A percentile compares a stretch with the other conserved stretches of the same genome.
phyloP scores from a whole-genome alignment of 2,329 filamentous ascomycete genomes.

The Nigrospora sphaerica region DNA sequence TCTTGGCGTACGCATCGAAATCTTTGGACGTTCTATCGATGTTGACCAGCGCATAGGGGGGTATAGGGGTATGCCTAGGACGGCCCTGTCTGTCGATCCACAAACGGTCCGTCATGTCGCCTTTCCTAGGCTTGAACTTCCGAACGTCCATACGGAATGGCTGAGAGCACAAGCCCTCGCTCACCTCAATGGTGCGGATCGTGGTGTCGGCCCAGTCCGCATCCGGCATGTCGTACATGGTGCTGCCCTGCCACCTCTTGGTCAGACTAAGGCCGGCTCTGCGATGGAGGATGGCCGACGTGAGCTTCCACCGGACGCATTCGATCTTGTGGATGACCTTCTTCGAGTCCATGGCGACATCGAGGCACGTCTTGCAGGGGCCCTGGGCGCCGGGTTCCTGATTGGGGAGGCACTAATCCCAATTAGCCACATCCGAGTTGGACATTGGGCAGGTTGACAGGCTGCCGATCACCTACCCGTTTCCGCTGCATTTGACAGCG shows the following conservation, averaged over 20 bases:
- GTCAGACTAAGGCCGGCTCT: conserved; percentile 36
- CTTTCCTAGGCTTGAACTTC: conserved; percentile 27
- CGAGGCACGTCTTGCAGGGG: conserved; percentile 31
- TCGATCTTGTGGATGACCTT: conserved; percentile 39
- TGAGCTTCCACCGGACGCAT: conserved; percentile 37
- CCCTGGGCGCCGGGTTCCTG: conserved; percentile 20
- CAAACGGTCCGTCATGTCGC: conserved; percentile 30
- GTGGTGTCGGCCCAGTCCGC: conserved; percentile 20
- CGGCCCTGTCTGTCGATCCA: conserved; percentile 26
- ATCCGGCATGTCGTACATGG: conserved; percentile 30
- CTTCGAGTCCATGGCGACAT: conserved; percentile 29
- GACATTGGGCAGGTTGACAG: background rate
- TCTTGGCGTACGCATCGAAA: conserved; percentile 29
- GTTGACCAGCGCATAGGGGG: conserved; percentile 31
- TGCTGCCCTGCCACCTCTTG: conserved; percentile 30
- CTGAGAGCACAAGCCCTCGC: conserved; percentile 26
- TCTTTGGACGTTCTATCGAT: conserved; percentile 24
- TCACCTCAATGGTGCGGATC: conserved; percentile 27
- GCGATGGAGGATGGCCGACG: conserved; percentile 33
- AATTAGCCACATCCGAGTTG: background rate
- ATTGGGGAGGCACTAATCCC: conserved; percentile 25
- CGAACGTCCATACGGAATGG: conserved; percentile 33
- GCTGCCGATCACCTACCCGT: conserved; percentile 23
- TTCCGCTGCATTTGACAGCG: conserved; percentile 37
- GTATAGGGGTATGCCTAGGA: conserved; percentile 20